Evolutionary conservation across 164 flowering plant genomes (phyloP).

Genomic region (Protea cynaroides): DNA sequence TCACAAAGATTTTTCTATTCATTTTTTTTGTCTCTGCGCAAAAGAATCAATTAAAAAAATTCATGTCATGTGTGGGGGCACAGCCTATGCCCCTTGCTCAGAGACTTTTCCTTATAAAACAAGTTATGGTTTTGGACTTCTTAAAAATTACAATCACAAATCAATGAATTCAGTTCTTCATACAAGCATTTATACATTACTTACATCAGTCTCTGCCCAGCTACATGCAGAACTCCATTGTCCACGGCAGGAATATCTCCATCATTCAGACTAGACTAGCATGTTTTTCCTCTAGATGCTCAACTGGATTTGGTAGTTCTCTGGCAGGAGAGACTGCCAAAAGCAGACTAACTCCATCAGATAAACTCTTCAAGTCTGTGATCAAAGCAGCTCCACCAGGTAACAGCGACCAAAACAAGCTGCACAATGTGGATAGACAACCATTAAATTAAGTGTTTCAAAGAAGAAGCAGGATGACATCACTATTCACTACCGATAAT

Average conservation of each 20-base stretch:
- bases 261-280: constrained; percentile 56
- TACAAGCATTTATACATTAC: constrained; percentile 9
- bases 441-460: constrained; percentile 29
- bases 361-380: constrained; percentile 57
- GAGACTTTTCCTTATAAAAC: too few relatives aligned
- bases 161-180: constrained; percentile 3
- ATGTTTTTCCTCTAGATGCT: constrained; percentile 23
- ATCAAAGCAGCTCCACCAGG: constrained; percentile 70
- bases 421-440: constrained; percentile 77
- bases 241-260: constrained; percentile 20
- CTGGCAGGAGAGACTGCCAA: constrained; percentile 45
- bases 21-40: too few relatives aligned
- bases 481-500: background rate
- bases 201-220: constrained; percentile 21
- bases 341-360: constrained; percentile 59
- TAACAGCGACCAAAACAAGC: constrained; percentile 93
- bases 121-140: too few relatives aligned
- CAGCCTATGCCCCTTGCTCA: too few relatives aligned
- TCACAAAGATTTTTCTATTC: too few relatives aligned
- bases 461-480: background rate
- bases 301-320: constrained; percentile 40
- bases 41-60: too few relatives aligned
- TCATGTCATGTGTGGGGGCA: too few relatives aligned
- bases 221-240: constrained; percentile 30
- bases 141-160: too few relatives aligned